These are phyloP conservation scores for Calophaca sinica DNA, from an alignment of 306 rosid species.

Conservation along the genomic window DNA sequence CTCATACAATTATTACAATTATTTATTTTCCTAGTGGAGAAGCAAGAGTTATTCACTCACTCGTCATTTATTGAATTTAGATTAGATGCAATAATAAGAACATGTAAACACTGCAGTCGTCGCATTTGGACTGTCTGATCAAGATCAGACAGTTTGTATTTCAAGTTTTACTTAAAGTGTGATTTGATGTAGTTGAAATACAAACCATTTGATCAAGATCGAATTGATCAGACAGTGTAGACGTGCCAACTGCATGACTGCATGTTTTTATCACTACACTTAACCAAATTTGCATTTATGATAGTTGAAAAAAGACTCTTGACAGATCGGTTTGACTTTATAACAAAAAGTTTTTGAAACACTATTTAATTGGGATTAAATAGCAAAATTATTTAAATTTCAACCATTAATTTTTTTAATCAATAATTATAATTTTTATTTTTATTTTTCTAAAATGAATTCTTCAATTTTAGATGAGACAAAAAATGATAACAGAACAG, in stretches of 20 bases:
- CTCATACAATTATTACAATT: not conserved
- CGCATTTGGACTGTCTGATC: no score
- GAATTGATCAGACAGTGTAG: no score
- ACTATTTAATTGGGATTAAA: slow-evolving; percentile 18
- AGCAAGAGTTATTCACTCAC: slow-evolving; percentile 3
- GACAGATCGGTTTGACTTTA: not conserved
- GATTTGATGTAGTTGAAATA: no score
- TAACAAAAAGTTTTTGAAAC: not conserved
- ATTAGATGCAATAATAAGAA: no score
- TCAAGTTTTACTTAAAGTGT: no score
- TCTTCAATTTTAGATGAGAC: not conserved
- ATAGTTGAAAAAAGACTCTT: slow-evolving; percentile 3
- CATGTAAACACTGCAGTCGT: no score
- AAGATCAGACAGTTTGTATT: no score
- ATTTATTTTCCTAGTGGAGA: slow-evolving; percentile 15
- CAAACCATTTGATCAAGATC: no score
- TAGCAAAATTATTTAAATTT: not conserved
- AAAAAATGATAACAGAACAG: not conserved
- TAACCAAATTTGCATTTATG: not conserved
- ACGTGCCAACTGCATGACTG: no score
- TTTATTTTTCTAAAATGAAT: not conserved
- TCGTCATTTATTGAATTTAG: not conserved
- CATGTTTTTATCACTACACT: no score
- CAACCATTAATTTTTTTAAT: not conserved
- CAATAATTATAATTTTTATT: not conserved